phyloP scores from a whole-genome alignment of 345 rosid species.

The Euphorbia tirucalli region DNA sequence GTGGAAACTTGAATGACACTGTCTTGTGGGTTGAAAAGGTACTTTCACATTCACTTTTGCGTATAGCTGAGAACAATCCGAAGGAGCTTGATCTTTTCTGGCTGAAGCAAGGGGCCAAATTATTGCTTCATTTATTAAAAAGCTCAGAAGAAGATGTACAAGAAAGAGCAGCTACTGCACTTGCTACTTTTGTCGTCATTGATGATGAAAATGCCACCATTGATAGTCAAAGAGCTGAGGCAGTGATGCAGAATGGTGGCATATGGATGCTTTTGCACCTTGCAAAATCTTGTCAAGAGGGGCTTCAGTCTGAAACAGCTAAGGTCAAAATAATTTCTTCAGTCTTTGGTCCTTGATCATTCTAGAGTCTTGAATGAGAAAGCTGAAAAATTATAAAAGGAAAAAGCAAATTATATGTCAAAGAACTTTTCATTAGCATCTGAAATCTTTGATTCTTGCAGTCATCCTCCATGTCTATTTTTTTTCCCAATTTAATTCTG shows the following conservation, averaged over 20 bases:
- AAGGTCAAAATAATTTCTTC: constrained; percentile 25
- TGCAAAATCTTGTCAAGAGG: constrained; percentile 35
- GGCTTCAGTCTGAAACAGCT: constrained; percentile 37
- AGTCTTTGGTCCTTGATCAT: neutral
- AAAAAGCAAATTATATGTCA: neutral
- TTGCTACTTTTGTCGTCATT: constrained; percentile 40
- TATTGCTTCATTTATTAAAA: constrained; percentile 32
- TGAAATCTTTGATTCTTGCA: neutral
- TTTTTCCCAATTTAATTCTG: neutral
- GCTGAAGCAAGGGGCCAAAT: constrained; percentile 33
- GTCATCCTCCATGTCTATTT: constrained; percentile 11
- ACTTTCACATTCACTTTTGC: constrained; percentile 37
- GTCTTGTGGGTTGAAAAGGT: constrained; percentile 36
- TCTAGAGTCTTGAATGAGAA: neutral
- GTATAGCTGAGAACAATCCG: constrained; percentile 33
- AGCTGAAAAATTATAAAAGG: neutral
- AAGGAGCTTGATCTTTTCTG: constrained; percentile 32
- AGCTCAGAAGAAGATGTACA: constrained; percentile 36
- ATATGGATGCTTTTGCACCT: constrained; percentile 32
- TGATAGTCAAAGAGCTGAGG: constrained; percentile 36
- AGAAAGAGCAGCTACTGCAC: constrained; percentile 41
- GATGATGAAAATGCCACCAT: constrained; percentile 40
- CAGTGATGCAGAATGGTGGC: constrained; percentile 30
- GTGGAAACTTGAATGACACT: constrained; percentile 14
- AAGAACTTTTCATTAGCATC: neutral